Evolutionary conservation across 495 filamentous ascomycete species (phyloP).

Genomic region (Neurospora cerealis): DNA sequence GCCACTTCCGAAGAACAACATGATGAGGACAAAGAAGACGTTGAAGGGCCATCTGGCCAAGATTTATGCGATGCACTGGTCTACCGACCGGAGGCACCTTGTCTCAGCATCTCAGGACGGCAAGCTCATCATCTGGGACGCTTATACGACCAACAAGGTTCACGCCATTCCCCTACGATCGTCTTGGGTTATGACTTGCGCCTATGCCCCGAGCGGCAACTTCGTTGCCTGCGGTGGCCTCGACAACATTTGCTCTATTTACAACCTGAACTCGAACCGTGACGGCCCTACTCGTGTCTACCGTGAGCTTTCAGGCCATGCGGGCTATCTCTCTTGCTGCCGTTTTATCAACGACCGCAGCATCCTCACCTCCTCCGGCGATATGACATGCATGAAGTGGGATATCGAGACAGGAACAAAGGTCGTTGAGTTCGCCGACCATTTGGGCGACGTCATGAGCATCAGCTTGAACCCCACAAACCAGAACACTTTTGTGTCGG

Average conservation of each 20-base stretch:
- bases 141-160: conserved; percentile 98
- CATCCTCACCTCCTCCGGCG: conserved; percentile 94
- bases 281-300: conserved; percentile 95
- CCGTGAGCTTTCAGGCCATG: conserved; percentile 92
- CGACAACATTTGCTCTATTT: conserved; percentile 99
- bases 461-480: conserved; percentile 99
- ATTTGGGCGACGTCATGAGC: conserved; percentile 98
- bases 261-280: conserved; percentile 88
- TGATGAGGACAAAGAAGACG: conserved; percentile 91
- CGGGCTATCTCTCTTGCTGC: conserved; percentile 96
- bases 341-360: conserved; percentile 98
- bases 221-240: conserved; percentile 97
- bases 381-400: conserved; percentile 99
- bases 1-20: conserved; percentile 71
- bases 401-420: conserved; percentile 96
- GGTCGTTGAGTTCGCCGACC: conserved; percentile 96
- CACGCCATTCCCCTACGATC: conserved; percentile 97
- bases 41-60: conserved; percentile 97
- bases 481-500: conserved; percentile 96
- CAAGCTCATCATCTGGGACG: conserved; percentile 99
- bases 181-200: conserved; percentile 99
- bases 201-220: conserved; percentile 96
- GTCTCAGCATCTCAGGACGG: conserved; percentile 98
- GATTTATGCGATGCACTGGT: conserved; percentile 99
- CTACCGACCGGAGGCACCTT: conserved; percentile 93